Base-by-base conservation (phyloP, 345 rosid genomes). In the Microthlaspi erraticum region DNA sequence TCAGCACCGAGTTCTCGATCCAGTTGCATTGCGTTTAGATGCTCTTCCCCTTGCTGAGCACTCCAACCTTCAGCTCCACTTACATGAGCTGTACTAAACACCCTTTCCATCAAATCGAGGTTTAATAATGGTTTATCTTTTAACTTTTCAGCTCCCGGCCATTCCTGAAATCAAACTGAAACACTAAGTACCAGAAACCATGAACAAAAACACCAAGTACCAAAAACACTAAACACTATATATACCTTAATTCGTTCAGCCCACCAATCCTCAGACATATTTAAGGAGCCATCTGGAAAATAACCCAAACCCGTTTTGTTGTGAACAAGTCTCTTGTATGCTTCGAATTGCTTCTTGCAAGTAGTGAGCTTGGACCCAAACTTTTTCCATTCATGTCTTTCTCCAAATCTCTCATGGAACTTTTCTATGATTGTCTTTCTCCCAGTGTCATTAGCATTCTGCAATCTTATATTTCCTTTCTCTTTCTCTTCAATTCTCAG, bases 51-150 rank as follows among this genome's bases (percentile, higher is more conserved):
- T 34, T 56, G 46, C 1, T 38, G 46, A 37, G 63, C 42, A 45
- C 17, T 17, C 55, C 68, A 33, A 10, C 68, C 55, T 45, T 46
- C 68, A 32, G 14, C 68, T 63, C 43, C 68, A 16, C 3, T 10
- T 46, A 62, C 13, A 18, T 31, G 31, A 63, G 46, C 56, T 5
- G 12, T 1, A 7, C 43, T 12, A 46, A 10, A 63, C 8, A 63
- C 9, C 18, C 18, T 5, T 46, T 45, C 43, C 55, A 63, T 46
- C 7, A 45, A 12, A 63, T 64, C 56, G 4, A 9, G 32, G 42
- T 63, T 63, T 32, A 43, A 8, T 3, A 63, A 2, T 45, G 67
- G 44, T 19, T 64, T 64, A 0, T 49, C 68, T 8, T 48, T 48
- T 10, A 17, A 4, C 7, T 18, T 48, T 9, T 13, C 13, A 8